These are phyloP conservation scores for Ogataea nonfermentans DNA, from an alignment of 805 yeast species.

Conservation along the genomic window DNA sequence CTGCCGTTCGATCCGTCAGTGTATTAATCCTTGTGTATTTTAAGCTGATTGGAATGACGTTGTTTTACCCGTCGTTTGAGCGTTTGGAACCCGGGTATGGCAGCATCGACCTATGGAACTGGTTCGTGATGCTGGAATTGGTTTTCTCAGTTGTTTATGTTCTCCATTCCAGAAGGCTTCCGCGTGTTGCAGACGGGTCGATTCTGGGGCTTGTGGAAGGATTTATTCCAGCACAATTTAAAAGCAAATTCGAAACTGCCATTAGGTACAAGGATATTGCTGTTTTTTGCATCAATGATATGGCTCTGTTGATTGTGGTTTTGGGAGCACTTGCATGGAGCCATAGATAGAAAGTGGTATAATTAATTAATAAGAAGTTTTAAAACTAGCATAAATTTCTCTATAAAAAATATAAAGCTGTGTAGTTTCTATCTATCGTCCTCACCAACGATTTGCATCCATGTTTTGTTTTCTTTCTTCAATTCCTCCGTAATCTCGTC, in stretches of 20 bases:
- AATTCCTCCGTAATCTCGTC: conserved; percentile 60
- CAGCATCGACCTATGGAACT: conserved; percentile 22
- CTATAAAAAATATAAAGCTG: not conserved
- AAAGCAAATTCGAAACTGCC: conserved; percentile 13
- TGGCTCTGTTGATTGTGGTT: conserved; percentile 28
- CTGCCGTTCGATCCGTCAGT: conserved; percentile 17
- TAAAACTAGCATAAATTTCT: not conserved
- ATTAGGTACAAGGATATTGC: conserved; percentile 29
- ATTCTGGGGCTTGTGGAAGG: conserved; percentile 22
- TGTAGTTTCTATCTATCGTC: conserved; percentile 38
- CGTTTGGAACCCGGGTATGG: conserved; percentile 13
- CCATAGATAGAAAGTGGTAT: not conserved
- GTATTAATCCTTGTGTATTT: conserved; percentile 15
- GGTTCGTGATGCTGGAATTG: conserved; percentile 25
- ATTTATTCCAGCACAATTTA: conserved; percentile 24
- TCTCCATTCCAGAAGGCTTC: conserved; percentile 15
- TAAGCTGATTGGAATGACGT: conserved; percentile 9
- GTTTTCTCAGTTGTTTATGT: conserved; percentile 18
- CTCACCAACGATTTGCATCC: conserved; percentile 76
- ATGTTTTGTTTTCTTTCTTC: conserved; percentile 70
- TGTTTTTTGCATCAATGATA: conserved; percentile 25
- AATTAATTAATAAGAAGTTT: conserved; percentile 1
- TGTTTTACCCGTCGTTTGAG: conserved; percentile 14
- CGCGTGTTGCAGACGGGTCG: conserved; percentile 16
- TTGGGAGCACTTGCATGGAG: conserved; percentile 22